Evolutionary conservation across 176 grass and related monocot genomes (phyloP).

Genomic region (Aegilops tauschii): DNA sequence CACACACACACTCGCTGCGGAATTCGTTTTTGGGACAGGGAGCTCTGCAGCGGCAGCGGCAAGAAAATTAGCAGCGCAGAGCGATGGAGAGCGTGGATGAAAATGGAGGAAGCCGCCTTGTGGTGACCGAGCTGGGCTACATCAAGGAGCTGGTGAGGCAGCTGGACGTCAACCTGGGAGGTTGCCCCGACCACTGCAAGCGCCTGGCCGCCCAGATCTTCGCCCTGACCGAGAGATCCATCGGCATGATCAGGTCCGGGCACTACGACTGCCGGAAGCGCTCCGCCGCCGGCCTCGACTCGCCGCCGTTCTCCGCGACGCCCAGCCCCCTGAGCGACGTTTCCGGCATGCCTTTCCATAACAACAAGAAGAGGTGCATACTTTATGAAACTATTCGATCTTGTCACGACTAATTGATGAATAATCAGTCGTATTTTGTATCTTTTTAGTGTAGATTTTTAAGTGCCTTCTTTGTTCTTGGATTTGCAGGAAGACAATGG

Average conservation of each 20-base stretch:
- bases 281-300: neutral
- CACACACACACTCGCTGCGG: neutral
- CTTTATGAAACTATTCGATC: neutral
- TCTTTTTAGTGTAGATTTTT: neutral
- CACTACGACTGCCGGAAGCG: neutral
- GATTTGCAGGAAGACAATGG: constrained; percentile 44
- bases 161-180: constrained; percentile 39
- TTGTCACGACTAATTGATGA: neutral
- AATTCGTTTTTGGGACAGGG: neutral
- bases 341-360: constrained; percentile 42
- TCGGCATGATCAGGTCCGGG: constrained; percentile 44
- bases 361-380: constrained; percentile 40
- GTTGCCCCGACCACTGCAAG: constrained; percentile 34
- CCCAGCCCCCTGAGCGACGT: constrained; percentile 41
- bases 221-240: constrained; percentile 41
- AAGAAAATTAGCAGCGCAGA: neutral
- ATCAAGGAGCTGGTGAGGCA: constrained; percentile 54
- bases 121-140: constrained; percentile 47
- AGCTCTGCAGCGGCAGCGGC: neutral
- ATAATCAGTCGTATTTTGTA: neutral
- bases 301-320: constrained; percentile 5
- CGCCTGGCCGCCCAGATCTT: constrained; percentile 38
- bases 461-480: neutral
- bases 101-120: constrained; percentile 25
- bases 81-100: constrained; percentile 31